phyloP scores from a whole-genome alignment of 2,329 filamentous ascomycete species.

The Venturia nashicola region DNA sequence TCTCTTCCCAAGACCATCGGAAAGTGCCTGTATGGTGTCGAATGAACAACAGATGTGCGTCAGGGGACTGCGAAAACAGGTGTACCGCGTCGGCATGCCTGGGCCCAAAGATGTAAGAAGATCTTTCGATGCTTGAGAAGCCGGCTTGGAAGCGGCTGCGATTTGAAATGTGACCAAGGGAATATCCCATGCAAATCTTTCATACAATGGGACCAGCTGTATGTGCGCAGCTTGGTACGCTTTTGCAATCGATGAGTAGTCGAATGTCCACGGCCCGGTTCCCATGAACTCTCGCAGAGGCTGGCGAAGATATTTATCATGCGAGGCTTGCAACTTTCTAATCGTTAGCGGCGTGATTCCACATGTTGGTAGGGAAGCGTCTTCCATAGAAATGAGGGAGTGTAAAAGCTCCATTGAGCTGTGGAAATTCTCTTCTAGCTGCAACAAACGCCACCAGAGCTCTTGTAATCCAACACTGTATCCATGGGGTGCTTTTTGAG shows the following conservation, averaged over 20 bases:
- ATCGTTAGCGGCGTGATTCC: neutral
- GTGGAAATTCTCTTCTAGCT: neutral
- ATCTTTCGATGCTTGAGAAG: slow-evolving; percentile 1
- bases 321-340: neutral
- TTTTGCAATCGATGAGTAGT: slow-evolving; percentile 1
- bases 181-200: slow-evolving; percentile 3
- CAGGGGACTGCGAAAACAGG: slow-evolving; percentile 7
- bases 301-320: slow-evolving; percentile 1
- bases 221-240: neutral
- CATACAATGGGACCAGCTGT: neutral
- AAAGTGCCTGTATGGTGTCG: slow-evolving; percentile 6
- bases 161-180: slow-evolving; percentile 4
- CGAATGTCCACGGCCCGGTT: slow-evolving; percentile 1
- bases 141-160: neutral
- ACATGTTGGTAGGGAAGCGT: neutral
- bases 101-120: slow-evolving; percentile 3
- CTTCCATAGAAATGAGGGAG: neutral
- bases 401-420: slow-evolving; percentile 1
- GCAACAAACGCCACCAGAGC: slow-evolving; percentile 3
- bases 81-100: slow-evolving; percentile 4
- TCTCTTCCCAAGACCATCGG: neutral
- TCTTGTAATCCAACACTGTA: neutral
- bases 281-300: slow-evolving; percentile 1
- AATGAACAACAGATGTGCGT: slow-evolving; percentile 2
- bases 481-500: neutral